These are phyloP conservation scores for Cyphellophora europaea DNA, from an alignment of 2,329 filamentous ascomycete species.

Conservation along the genomic window DNA sequence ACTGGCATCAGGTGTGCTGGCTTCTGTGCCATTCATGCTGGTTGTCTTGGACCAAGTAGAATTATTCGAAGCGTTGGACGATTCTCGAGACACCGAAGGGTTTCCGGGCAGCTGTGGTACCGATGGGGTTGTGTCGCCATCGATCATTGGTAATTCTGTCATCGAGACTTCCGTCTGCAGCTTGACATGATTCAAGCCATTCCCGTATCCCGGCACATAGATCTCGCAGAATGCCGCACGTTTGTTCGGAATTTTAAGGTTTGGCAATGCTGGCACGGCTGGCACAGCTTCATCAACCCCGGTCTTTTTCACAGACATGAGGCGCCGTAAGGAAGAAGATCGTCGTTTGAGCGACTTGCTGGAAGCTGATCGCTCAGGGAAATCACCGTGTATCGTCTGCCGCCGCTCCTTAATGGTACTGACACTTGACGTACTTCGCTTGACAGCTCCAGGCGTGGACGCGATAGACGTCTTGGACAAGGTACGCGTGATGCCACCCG, in stretches of 20 bases:
- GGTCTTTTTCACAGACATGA: slow-evolving; percentile 2
- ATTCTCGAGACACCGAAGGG: slow-evolving; percentile 14
- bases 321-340: slow-evolving; percentile 11
- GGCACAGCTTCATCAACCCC: neutral
- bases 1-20: slow-evolving; percentile 6
- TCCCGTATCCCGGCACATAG: slow-evolving; percentile 18
- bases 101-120: neutral
- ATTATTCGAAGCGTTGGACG: slow-evolving; percentile 12
- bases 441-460: neutral
- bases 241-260: slow-evolving; percentile 7
- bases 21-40: slow-evolving; percentile 5
- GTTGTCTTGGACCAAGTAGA: slow-evolving; percentile 10
- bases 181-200: slow-evolving; percentile 15
- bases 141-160: neutral
- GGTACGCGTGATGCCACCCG: neutral
- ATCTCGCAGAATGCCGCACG: slow-evolving; percentile 17
- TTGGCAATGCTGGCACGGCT: neutral
- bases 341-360: neutral
- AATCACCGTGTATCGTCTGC: neutral
- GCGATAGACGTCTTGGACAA: neutral
- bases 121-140: neutral
- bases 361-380: neutral
- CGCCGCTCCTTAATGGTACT: slow-evolving; percentile 1
- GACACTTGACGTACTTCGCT: neutral
- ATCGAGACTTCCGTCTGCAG: slow-evolving; percentile 6